A percentile compares a stretch with the other conserved stretches of the same genome.
phyloP scores from a whole-genome alignment of 2,329 filamentous ascomycete species.

The Anisogramma anomala region DNA sequence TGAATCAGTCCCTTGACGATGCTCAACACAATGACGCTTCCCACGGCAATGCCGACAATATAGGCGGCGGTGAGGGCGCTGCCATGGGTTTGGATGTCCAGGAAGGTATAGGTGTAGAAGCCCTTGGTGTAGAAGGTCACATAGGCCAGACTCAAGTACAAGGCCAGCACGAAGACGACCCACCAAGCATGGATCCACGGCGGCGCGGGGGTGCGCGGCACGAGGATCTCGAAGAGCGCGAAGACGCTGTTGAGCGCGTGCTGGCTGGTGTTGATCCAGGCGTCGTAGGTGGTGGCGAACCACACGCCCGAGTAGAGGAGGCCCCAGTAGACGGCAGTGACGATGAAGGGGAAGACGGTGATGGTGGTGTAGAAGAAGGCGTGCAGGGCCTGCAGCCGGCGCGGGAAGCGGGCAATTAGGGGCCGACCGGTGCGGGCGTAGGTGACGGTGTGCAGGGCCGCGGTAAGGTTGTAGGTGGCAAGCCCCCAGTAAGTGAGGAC shows the following conservation, averaged over 20 bases:
- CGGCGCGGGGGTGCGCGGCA: constrained; percentile 53
- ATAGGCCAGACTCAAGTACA: constrained; percentile 66
- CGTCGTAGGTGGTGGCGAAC: constrained; percentile 38
- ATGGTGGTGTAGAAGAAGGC: constrained; percentile 52
- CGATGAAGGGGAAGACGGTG: constrained; percentile 54
- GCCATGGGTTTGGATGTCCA: constrained; percentile 46
- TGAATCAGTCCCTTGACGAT: constrained; percentile 39
- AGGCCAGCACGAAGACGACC: constrained; percentile 56
- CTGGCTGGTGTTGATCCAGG: constrained; percentile 58
- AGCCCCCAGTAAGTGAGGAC: constrained; percentile 69
- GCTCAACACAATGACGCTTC: constrained; percentile 40
- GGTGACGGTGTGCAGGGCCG: constrained; percentile 55
- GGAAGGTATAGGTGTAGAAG: constrained; percentile 68
- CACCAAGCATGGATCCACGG: constrained; percentile 55
- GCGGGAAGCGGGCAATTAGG: constrained; percentile 48
- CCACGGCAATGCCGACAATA: constrained; percentile 46
- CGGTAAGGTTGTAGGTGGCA: constrained; percentile 63
- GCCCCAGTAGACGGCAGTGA: constrained; percentile 61
- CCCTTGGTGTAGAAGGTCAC: constrained; percentile 56
- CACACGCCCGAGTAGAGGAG: constrained; percentile 43
- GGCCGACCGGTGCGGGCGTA: constrained; percentile 47
- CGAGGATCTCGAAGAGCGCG: constrained; percentile 61
- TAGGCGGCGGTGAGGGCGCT: constrained; percentile 51
- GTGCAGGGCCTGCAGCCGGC: constrained; percentile 53
- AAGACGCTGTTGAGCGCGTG: constrained; percentile 65